These are phyloP conservation scores for Telfairia occidentalis DNA, from an alignment of 331 rosid genomes.

Conservation along the genomic window DNA sequence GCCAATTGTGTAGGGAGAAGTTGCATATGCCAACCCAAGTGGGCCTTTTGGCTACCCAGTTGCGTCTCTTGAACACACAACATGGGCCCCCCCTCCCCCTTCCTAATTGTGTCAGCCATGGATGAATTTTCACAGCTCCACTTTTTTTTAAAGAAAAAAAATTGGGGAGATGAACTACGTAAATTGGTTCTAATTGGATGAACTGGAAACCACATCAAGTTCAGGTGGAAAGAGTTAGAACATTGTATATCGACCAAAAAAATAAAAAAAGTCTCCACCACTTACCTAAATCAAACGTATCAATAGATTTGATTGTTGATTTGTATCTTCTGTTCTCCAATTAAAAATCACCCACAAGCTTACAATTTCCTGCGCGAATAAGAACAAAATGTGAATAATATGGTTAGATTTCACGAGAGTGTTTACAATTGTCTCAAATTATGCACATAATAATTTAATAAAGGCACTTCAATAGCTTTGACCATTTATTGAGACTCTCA, in stretches of 20 bases:
- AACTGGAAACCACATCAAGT: background rate
- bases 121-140: background rate
- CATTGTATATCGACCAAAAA: background rate
- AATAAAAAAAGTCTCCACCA: background rate
- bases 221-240: conserved; percentile 4
- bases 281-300: background rate
- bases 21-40: conserved; percentile 10
- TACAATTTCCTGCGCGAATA: background rate
- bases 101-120: background rate
- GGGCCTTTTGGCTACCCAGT: conserved; percentile 18
- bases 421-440: background rate
- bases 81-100: conserved; percentile 14
- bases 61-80: conserved; percentile 13
- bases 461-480: background rate
- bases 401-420: background rate
- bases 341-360: background rate
- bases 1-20: conserved; percentile 15
- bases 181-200: background rate
- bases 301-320: background rate
- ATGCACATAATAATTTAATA: background rate
- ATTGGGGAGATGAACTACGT: background rate
- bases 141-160: background rate
- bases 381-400: background rate
- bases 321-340: background rate
- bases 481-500: background rate